Evolutionary conservation across 2,329 filamentous ascomycete species (phyloP).

Genomic region (Calonectria pteridis): DNA sequence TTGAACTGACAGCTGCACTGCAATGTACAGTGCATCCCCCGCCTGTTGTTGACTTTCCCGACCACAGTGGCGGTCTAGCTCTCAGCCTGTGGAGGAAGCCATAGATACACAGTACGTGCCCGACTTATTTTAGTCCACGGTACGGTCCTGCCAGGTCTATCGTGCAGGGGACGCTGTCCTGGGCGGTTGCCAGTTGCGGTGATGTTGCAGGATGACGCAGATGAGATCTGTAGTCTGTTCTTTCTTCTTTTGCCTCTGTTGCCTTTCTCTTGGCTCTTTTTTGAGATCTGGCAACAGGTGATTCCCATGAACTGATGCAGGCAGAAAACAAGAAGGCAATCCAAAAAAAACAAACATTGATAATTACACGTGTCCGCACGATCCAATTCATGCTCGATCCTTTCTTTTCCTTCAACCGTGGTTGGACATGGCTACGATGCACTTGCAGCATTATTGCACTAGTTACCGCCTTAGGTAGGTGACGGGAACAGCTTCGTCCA

Average conservation of each 20-base stretch:
- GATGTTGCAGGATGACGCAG: conserved; percentile 1
- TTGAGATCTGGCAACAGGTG: conserved; percentile 6
- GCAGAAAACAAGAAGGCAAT: not conserved
- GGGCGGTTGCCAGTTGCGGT: not conserved
- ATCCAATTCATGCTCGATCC: not conserved
- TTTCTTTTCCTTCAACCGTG: not conserved
- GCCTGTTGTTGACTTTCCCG: not conserved
- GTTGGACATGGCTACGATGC: not conserved
- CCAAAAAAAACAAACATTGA: not conserved
- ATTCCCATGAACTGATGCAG: conserved; percentile 1
- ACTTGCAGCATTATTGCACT: not conserved
- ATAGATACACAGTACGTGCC: too few relatives aligned
- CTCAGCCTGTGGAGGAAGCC: not conserved
- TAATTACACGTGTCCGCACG: conserved; percentile 2
- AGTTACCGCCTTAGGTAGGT: not conserved
- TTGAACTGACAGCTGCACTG: conserved; percentile 28
- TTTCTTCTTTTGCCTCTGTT: not conserved
- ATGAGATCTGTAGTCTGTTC: conserved; percentile 6
- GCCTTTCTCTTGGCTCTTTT: not conserved
- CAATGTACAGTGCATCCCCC: conserved; percentile 22
- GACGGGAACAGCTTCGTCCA: not conserved
- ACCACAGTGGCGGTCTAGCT: conserved; percentile 13
- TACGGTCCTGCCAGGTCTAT: not conserved
- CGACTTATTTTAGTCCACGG: not conserved
- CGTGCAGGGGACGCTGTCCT: conserved; percentile 12